Percentiles rank a stretch among this genome's conserved stretches.
These are phyloP conservation scores for Corynascus novoguineensis DNA, from an alignment of 495 filamentous ascomycete species.

Conservation along the genomic window DNA sequence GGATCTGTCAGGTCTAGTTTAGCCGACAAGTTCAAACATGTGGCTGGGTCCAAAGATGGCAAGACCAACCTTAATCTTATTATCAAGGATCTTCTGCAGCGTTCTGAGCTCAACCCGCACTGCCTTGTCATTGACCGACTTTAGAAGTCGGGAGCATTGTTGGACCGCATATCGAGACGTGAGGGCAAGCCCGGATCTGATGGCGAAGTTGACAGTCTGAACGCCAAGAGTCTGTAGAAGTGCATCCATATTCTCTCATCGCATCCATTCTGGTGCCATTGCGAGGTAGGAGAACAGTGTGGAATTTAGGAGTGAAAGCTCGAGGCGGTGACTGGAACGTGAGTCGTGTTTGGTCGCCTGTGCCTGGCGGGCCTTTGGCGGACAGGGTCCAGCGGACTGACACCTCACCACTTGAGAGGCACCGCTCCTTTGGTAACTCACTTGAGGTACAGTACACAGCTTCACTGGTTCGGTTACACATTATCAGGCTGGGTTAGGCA, in stretches of 20 bases:
- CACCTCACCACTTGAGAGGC: too few relatives aligned
- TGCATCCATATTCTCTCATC: conserved; percentile 61
- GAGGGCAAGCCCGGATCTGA: conserved; percentile 82
- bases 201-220: conserved; percentile 88
- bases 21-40: background rate
- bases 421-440: too few relatives aligned
- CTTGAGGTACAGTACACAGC: too few relatives aligned
- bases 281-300: background rate
- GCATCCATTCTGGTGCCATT: conserved; percentile 16
- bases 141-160: conserved; percentile 74
- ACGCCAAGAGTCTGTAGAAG: conserved; percentile 60
- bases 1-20: conserved; percentile 53
- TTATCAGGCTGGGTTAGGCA: conserved; percentile 2
- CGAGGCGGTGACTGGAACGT: background rate
- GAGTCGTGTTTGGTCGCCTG: background rate
- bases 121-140: conserved; percentile 60
- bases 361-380: background rate
- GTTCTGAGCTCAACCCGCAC: conserved; percentile 59
- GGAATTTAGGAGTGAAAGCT: background rate
- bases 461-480: too few relatives aligned
- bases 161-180: conserved; percentile 80
- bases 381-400: too few relatives aligned
- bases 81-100: conserved; percentile 70
- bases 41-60: background rate
- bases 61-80: conserved; percentile 70